Evolutionary conservation across 2,329 filamentous ascomycete genomes (phyloP).

Genomic region (Fusarium brevicatenulatum): DNA sequence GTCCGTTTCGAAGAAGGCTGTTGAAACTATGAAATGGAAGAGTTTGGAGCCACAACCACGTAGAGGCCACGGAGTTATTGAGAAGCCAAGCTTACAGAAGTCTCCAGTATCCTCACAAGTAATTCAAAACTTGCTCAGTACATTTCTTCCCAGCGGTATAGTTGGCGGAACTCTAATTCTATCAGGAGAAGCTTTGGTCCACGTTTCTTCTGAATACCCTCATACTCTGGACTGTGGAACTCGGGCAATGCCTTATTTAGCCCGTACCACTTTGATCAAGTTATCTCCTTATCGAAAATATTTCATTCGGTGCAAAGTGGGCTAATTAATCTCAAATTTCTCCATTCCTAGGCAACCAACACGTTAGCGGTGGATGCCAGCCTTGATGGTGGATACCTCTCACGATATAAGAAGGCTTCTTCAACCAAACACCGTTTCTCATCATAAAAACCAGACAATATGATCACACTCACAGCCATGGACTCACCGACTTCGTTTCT

Average conservation of each 20-base stretch:
- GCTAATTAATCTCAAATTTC: neutral
- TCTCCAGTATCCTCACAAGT: too few species aligned
- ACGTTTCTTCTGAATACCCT: too few species aligned
- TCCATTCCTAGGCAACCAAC: neutral
- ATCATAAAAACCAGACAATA: fast-evolving
- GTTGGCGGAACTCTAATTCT: neutral
- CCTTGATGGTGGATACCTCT: neutral
- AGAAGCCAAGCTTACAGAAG: fast-evolving
- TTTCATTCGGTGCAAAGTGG: neutral
- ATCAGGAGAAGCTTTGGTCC: fast-evolving
- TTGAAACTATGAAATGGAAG: neutral
- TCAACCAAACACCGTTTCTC: too few species aligned
- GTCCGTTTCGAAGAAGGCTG: too few species aligned
- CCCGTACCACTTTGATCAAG: neutral
- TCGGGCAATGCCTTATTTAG: fast-evolving
- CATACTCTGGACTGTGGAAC: neutral
- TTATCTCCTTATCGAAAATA: neutral
- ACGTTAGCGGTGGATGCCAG: neutral
- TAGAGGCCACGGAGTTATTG: fast-evolving
- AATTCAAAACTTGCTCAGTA: neutral
- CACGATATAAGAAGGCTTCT: neutral
- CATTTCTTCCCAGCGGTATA: neutral
- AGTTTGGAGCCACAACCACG: too few species aligned
- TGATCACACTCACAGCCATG: neutral
- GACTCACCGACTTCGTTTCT: neutral